phyloP scores from a whole-genome alignment of 257 asterid genomes.

The Mentha longifolia region DNA sequence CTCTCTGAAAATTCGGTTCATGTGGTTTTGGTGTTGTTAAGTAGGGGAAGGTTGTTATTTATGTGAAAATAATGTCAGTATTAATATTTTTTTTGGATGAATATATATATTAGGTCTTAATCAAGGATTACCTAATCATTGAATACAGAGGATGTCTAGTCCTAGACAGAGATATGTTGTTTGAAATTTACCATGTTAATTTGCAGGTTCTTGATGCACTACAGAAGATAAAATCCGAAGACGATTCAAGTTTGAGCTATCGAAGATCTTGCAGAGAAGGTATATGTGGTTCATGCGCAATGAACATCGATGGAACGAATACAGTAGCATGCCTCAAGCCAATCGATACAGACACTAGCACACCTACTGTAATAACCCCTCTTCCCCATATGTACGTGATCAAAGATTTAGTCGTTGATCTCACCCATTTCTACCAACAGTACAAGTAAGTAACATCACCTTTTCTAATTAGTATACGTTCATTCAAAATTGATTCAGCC shows the following conservation, averaged over 20 bases:
- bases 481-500: neutral
- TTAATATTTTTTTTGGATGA: neutral
- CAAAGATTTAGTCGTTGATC: constrained; percentile 79
- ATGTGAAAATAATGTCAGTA: neutral
- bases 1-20: neutral
- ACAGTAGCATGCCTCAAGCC: constrained; percentile 82
- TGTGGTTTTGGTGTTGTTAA: neutral
- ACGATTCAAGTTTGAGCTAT: constrained; percentile 65
- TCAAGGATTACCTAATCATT: neutral
- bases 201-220: constrained; percentile 72
- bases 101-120: neutral
- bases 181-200: neutral
- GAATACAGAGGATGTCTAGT: neutral
- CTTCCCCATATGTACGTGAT: constrained; percentile 82
- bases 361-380: constrained; percentile 64
- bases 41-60: neutral
- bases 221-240: constrained; percentile 67
- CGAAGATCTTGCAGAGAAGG: constrained; percentile 81
- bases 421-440: constrained; percentile 79
- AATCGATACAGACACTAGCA: constrained; percentile 49
- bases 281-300: constrained; percentile 79
- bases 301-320: constrained; percentile 80
- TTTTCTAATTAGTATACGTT: neutral
- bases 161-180: neutral
- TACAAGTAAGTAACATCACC: constrained; percentile 53